Evolutionary conservation across 2,329 filamentous ascomycete species (phyloP).

Genomic region (Penicillium sp.): DNA sequence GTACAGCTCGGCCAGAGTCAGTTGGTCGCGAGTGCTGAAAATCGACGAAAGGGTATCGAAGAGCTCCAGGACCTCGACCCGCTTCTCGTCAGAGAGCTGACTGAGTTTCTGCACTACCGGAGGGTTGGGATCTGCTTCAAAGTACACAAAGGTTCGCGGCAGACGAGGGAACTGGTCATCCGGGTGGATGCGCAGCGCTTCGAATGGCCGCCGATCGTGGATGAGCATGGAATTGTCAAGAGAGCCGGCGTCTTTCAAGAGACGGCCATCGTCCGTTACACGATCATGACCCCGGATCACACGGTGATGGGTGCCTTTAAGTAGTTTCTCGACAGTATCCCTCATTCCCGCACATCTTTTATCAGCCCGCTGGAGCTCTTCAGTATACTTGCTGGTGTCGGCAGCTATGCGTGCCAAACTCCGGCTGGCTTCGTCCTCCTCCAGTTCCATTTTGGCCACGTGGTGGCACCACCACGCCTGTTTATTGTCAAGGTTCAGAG

Average conservation of each 20-base stretch:
- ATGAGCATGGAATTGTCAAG: constrained; percentile 53
- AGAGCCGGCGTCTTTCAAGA: constrained; percentile 51
- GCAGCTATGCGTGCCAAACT: constrained; percentile 26
- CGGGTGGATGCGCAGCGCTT: constrained; percentile 60
- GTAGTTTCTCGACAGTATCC: constrained; percentile 3
- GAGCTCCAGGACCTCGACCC: constrained; percentile 19
- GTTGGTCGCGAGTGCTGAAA: constrained; percentile 25
- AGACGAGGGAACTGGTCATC: constrained; percentile 66
- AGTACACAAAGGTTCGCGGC: constrained; percentile 35
- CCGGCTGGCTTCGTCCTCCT: constrained; percentile 30
- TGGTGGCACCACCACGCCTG: constrained; percentile 11
- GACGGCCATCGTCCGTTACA: constrained; percentile 50
- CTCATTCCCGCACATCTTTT: constrained; percentile 16
- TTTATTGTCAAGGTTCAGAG: constrained; percentile 29
- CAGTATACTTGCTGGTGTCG: constrained; percentile 17
- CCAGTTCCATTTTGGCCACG: constrained; percentile 15
- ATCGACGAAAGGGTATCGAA: constrained; percentile 26
- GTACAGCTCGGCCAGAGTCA: constrained; percentile 30
- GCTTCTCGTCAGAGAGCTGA: constrained; percentile 13
- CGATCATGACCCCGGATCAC: constrained; percentile 31
- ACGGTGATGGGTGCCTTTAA: constrained; percentile 27
- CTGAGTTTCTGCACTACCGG: constrained; percentile 19
- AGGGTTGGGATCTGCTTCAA: constrained; percentile 32
- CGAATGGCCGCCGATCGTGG: constrained; percentile 69
- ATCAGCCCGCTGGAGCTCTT: constrained; percentile 23